Percentiles rank a stretch among this genome's conserved stretches.
These are phyloP conservation scores for Macrophomina phaseolina DNA, from an alignment of 2,329 filamentous ascomycete species.

Conservation along the genomic window DNA sequence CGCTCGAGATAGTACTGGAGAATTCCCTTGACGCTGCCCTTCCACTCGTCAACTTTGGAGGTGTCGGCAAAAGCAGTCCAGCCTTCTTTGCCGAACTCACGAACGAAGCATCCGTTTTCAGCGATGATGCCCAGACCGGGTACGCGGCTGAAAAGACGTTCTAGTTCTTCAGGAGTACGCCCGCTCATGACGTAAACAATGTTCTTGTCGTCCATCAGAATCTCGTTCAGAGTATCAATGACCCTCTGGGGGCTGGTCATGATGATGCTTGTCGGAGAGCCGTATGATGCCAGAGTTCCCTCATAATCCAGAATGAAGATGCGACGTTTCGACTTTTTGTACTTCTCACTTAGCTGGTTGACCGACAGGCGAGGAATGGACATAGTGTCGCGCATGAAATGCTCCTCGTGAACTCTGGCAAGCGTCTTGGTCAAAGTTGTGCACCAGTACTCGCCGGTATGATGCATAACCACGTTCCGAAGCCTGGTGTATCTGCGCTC, in stretches of 20 bases:
- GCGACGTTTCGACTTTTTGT: conserved; percentile 69
- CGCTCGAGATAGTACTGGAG: conserved; percentile 89
- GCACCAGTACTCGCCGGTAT: conserved; percentile 88
- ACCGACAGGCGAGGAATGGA: conserved; percentile 85
- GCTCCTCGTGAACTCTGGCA: conserved; percentile 78
- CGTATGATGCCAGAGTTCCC: conserved; percentile 87
- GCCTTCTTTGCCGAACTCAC: conserved; percentile 65
- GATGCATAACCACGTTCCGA: conserved; percentile 73
- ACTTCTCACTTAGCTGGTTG: conserved; percentile 67
- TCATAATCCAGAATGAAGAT: conserved; percentile 94
- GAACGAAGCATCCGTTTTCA: conserved; percentile 92
- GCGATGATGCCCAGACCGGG: conserved; percentile 87
- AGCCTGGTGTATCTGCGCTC: conserved; percentile 75
- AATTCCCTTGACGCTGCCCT: conserved; percentile 79
- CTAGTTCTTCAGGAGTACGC: conserved; percentile 83
- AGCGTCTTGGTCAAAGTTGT: conserved; percentile 74
- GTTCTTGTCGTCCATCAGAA: conserved; percentile 80
- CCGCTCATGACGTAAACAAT: conserved; percentile 94
- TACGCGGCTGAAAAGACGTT: conserved; percentile 82
- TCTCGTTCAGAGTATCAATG: conserved; percentile 79
- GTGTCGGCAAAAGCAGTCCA: conserved; percentile 83
- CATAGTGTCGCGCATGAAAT: conserved; percentile 82
- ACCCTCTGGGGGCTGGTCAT: conserved; percentile 86
- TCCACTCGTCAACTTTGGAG: conserved; percentile 76
- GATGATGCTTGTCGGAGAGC: conserved; percentile 82